A percentile compares a stretch with the other conserved stretches of the same genome.
These are phyloP conservation scores for Euptelea pleiosperma DNA, from an alignment of 164 flowering plant genomes.

Conservation along the genomic window DNA sequence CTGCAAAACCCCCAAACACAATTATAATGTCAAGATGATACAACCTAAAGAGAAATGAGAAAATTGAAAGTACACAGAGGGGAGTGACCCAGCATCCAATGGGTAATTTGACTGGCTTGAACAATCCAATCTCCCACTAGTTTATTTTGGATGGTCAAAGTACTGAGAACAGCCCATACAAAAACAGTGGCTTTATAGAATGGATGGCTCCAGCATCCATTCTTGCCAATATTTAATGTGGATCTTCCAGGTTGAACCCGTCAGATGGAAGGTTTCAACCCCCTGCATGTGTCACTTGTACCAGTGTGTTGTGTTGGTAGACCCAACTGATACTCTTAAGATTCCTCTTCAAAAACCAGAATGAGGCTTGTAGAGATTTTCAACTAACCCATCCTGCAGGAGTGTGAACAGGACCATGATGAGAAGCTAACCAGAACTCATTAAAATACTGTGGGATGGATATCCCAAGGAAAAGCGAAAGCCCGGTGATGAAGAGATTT, in stretches of 20 bases:
- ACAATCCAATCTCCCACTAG: no score
- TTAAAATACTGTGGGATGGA: conserved; percentile 83
- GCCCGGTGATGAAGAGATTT: conserved; percentile 78
- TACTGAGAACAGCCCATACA: no score
- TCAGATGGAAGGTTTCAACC: no score
- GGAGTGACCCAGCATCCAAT: neutral
- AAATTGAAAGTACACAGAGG: no score
- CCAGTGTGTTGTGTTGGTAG: no score
- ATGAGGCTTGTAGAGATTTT: neutral
- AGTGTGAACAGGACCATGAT: conserved; percentile 75
- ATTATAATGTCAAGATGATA: neutral
- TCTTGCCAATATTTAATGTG: no score
- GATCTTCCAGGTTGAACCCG: no score
- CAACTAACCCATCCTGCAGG: conserved; percentile 94
- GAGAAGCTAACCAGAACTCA: conserved; percentile 46
- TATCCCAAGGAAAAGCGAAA: conserved; percentile 90
- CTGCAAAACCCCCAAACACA: conserved; percentile 40
- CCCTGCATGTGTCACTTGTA: no score
- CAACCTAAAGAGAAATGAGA: neutral
- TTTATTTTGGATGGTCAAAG: no score
- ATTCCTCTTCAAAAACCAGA: neutral
- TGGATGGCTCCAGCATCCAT: no score
- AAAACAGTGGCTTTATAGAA: no score
- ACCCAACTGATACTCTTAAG: neutral
- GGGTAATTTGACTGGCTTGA: no score